Conservation (phyloP, 2,329 filamentous ascomycete species). For the Epichloe typhina region DNA sequence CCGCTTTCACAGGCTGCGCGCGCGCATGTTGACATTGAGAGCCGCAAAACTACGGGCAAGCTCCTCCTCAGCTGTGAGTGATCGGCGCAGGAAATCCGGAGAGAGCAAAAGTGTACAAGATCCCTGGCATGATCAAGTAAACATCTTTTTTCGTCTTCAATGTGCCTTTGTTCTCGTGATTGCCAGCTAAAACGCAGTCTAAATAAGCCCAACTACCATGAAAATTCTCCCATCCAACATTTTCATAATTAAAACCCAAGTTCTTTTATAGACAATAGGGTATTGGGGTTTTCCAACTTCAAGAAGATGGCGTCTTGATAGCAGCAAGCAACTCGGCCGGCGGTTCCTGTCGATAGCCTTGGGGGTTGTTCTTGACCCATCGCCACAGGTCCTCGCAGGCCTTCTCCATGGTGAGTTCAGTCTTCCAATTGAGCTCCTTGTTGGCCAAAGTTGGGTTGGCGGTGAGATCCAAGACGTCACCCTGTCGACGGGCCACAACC, state of each 20-base stretch:
- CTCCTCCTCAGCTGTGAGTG: constrained; percentile 54
- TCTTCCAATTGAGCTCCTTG: constrained; percentile 83
- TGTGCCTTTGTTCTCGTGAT: not conserved
- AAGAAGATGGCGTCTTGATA: constrained; percentile 29
- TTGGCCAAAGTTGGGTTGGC: constrained; percentile 83
- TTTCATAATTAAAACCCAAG: not conserved
- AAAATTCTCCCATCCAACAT: not conserved
- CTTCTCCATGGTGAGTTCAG: constrained; percentile 78
- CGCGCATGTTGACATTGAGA: constrained; percentile 67
- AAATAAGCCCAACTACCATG: not conserved
- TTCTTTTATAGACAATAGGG: not conserved
- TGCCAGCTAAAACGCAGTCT: not conserved
- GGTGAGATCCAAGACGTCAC: constrained; percentile 89
- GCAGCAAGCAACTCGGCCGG: constrained; percentile 65
- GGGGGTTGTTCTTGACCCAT: constrained; percentile 96
- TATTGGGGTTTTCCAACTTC: constrained; percentile 7
- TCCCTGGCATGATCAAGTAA: too few species aligned
- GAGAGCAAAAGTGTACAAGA: not conserved
- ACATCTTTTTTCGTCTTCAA: not conserved
- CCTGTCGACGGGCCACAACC: constrained; percentile 66
- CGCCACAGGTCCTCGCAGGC: constrained; percentile 91
- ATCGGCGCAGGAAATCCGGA: not conserved
- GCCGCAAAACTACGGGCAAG: constrained; percentile 75
- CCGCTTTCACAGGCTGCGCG: constrained; percentile 55
- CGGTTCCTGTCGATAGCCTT: constrained; percentile 89